Percentiles rank a stretch among this genome's conserved stretches.
These are phyloP conservation scores for Cladosporium sp. DNA, from an alignment of 2,329 filamentous ascomycete species.

Conservation along the genomic window DNA sequence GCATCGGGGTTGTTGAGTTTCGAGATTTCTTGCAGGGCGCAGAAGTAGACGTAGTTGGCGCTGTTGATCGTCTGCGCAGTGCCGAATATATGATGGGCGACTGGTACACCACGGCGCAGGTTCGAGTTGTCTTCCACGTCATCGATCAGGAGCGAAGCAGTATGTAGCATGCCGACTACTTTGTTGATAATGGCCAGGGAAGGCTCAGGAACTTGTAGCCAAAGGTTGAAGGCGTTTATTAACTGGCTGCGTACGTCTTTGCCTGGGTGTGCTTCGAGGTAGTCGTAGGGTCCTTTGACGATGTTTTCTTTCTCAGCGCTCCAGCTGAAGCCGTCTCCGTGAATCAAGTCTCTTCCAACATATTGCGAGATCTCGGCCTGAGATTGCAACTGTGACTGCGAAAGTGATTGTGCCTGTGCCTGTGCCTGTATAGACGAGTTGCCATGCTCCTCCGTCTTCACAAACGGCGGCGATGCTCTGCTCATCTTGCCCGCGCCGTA, in stretches of 20 bases:
- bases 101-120: slow-evolving; percentile 75
- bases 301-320: slow-evolving; percentile 74
- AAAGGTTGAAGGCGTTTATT: slow-evolving; percentile 78
- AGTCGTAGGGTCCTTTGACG: slow-evolving; percentile 76
- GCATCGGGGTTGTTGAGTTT: slow-evolving; percentile 67
- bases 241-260: slow-evolving; percentile 82
- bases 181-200: slow-evolving; percentile 73
- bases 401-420: slow-evolving; percentile 21
- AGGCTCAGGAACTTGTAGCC: slow-evolving; percentile 70
- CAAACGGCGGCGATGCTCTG: slow-evolving; percentile 37
- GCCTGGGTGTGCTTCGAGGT: slow-evolving; percentile 74
- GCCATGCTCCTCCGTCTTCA: slow-evolving; percentile 23
- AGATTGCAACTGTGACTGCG: slow-evolving; percentile 12
- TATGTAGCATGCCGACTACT: slow-evolving; percentile 83
- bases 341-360: slow-evolving; percentile 39
- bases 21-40: slow-evolving; percentile 72
- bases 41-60: slow-evolving; percentile 87
- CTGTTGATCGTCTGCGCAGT: slow-evolving; percentile 87
- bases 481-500: slow-evolving; percentile 34
- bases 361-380: slow-evolving; percentile 11
- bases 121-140: slow-evolving; percentile 82
- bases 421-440: slow-evolving; percentile 22
- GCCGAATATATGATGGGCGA: slow-evolving; percentile 82
- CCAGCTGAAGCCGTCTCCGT: slow-evolving; percentile 57
- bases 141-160: slow-evolving; percentile 78